A percentile compares a stretch with the other conserved stretches of the same genome.
Conservation (phyloP, 2,329 filamentous ascomycete genomes). For the Talaromyces sp. region DNA sequence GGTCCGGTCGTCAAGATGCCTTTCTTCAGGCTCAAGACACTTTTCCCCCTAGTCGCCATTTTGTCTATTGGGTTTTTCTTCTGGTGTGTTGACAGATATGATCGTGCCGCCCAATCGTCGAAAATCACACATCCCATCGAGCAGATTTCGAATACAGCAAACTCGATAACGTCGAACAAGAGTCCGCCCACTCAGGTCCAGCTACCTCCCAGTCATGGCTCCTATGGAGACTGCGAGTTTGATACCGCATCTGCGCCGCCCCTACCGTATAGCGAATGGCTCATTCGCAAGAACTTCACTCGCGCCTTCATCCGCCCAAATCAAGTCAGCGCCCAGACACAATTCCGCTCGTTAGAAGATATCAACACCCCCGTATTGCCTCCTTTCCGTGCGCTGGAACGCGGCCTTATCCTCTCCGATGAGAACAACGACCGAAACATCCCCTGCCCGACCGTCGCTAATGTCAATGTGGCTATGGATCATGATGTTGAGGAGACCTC, state of each 20-base stretch:
- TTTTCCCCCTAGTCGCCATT: constrained; percentile 40
- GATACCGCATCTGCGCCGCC: constrained; percentile 37
- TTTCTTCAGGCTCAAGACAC: constrained; percentile 40
- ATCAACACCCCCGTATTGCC: constrained; percentile 40
- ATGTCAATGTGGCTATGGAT: constrained; percentile 43
- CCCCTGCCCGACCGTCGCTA: constrained; percentile 41
- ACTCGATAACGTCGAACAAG: constrained; percentile 10
- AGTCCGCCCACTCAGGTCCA: constrained; percentile 27
- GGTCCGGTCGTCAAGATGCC: constrained; percentile 39
- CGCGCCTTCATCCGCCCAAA: constrained; percentile 44
- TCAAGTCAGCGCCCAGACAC: constrained; percentile 35
- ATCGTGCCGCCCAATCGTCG: constrained; percentile 35
- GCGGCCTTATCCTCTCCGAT: constrained; percentile 39
- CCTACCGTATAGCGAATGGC: constrained; percentile 42
- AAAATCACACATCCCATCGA: constrained; percentile 40
- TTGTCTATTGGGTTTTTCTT: constrained; percentile 43
- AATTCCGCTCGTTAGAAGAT: constrained; percentile 41
- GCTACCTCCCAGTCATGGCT: constrained; percentile 25
- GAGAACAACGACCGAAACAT: constrained; percentile 34
- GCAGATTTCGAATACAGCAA: constrained; percentile 21
- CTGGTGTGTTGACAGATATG: constrained; percentile 42
- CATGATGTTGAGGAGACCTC: constrained; percentile 41
- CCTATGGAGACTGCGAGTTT: constrained; percentile 32
- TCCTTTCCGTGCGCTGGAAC: constrained; percentile 40
- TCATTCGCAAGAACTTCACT: constrained; percentile 46